Base-by-base conservation (phyloP, 2,329 filamentous ascomycete species). In the Beauveria australis region DNA sequence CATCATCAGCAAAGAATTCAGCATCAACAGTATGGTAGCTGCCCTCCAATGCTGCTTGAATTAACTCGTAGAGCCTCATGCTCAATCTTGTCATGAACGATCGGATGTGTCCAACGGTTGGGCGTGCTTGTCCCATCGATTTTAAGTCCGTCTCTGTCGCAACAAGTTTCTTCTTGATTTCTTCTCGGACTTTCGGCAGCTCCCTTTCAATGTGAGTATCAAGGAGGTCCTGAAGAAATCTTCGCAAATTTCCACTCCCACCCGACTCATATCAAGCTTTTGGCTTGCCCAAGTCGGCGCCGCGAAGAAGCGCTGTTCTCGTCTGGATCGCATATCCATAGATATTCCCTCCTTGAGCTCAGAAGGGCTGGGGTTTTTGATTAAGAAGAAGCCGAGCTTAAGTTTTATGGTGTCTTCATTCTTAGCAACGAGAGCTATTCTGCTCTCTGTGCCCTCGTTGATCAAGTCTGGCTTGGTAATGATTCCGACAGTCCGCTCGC, bases 391-490 rank as follows among this genome's bases (percentile, higher is more conserved):
- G 1, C 69, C 68, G 3, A 67, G 69, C 60, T 79, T 77, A 0
- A 77, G 73, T 33, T 76, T 75, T 2, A 76, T 78, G 24, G 75
- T 70, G 16, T 78, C 72, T 64, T 64, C 65, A 51, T 67, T 70
- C 53, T 61, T 68, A 57, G 60, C 66, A 19, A 64, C 68, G 62
- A 63, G 74, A 66, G 63, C 71, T 60, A 64, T 69, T 12, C 59
- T 62, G 5, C 46, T 49, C 43, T 69, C 64, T 8, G 63, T 57
- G 7, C 65, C 67, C 9, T 64, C 54, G 26, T 68, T 67, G 33
- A 71, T 68, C 12, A 70, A 56, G 63, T 79, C 77, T 10, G 73
- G 74, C 53, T 76, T 78, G 6, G 75, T 79, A 60, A 78, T 75
- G 52, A 79, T 74, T 0, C 76, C 76, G 16, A 79, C 64, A 1